Conservation (phyloP, 208 protist species). For the Trichomonas vaginalis region DNA sequence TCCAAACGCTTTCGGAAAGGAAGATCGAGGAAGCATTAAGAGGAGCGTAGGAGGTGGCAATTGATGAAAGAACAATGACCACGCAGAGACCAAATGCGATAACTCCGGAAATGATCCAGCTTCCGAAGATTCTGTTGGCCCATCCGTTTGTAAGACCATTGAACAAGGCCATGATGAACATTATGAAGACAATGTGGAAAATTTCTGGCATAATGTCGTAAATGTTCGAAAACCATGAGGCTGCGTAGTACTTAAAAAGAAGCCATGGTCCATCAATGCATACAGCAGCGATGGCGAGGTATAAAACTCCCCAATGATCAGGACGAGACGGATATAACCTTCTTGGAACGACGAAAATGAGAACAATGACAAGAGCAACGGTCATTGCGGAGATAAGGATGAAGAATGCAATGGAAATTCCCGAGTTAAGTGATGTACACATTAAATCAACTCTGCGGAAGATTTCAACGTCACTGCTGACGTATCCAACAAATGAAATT, state of each 20-base stretch:
- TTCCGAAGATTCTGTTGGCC: not conserved
- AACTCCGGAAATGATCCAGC: not conserved
- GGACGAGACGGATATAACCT: not conserved
- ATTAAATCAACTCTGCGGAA: not conserved
- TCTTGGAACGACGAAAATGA: not conserved
- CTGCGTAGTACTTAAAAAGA: not conserved
- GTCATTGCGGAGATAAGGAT: not conserved
- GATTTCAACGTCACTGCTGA: not conserved
- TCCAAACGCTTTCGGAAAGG: not conserved
- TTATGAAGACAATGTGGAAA: not conserved
- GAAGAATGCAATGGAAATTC: not conserved
- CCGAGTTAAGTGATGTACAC: not conserved
- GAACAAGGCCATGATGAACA: not conserved
- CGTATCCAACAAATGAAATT: not conserved
- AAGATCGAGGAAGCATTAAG: not conserved
- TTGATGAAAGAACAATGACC: not conserved
- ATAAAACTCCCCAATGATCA: not conserved
- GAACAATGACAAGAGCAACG: not conserved
- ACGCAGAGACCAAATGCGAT: not conserved
- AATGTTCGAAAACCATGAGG: not conserved
- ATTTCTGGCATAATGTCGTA: not conserved
- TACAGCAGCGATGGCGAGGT: not conserved
- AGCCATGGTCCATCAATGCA: slow-evolving; percentile 5
- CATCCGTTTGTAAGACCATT: not conserved
- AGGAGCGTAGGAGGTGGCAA: not conserved